Base-by-base conservation (phyloP, 768 basidiomycete genomes). In the Mycena floridula region DNA sequence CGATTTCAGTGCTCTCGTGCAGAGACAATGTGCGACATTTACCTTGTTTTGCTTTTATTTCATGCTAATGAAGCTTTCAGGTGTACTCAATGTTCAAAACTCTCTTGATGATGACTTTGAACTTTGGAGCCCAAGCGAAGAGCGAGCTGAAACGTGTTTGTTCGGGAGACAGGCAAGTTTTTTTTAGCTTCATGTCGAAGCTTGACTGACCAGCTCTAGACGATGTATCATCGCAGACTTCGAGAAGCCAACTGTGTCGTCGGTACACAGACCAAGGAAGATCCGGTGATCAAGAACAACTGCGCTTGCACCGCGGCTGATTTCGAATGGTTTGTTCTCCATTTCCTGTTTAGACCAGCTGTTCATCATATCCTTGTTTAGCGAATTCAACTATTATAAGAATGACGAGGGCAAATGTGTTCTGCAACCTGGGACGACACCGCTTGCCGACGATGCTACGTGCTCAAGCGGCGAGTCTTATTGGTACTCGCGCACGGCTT, bases 401-500 rank as follows among this genome's bases (percentile, higher is more conserved):
- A 72, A 95, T 48, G 63, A 59, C 0, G 66, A 70, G 6, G 88
- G 81, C 43, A 69, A 84, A 27, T 98, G 96, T 57, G 85, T 90
- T 0, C 76, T 91, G 12, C 79, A 83, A 2, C 65, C 77, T 7
- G 90, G 86, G 9, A 84, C 83, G 0, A 60, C 63, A 3, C 74
- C 92, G 0, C 72, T 86, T 9, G 60, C 75, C 0, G 51, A 69
- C 22, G 89, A 93, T 28, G 74, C 75, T 23, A 70, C 76, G 4
- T 92, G 89, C 55, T 67, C 64, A 18, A 62, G 63, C 43, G 76
- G 70, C 16, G 81, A 81, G 37, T 80, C 85, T 3, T 89, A 73
- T 60, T 99, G 96, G 96, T 97, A 93, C 59, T 92, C 91, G 42
- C 82, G 92, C 22, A 98, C 95, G 0, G 68, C 83, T 4, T 95